A percentile compares a stretch with the other conserved stretches of the same genome.
These are phyloP conservation scores for Pecoramyces ruminantium DNA, from an alignment of 192 early-diverging fungal species.

Conservation along the genomic window DNA sequence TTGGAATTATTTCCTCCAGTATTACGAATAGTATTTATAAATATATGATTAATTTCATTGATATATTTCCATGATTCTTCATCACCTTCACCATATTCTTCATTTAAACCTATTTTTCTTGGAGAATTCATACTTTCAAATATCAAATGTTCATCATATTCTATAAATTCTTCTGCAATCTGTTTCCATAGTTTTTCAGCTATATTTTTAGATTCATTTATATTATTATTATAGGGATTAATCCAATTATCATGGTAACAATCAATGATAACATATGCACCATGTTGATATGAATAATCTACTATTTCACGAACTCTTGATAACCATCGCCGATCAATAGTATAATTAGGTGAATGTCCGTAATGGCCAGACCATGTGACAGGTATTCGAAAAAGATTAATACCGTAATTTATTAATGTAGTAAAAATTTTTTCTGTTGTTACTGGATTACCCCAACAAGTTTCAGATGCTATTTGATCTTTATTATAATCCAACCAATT, in stretches of 20 bases:
- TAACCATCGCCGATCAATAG: not conserved
- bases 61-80: not conserved
- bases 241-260: not conserved
- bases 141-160: not conserved
- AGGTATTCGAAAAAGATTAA: not conserved
- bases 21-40: not conserved
- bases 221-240: not conserved
- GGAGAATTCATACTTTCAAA: not conserved
- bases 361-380: not conserved
- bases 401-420: not conserved
- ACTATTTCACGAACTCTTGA: not conserved
- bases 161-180: not conserved
- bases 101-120: not conserved
- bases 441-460: not conserved
- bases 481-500: not conserved
- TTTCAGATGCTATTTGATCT: not conserved
- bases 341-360: not conserved
- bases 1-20: not conserved
- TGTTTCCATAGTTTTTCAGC: not conserved
- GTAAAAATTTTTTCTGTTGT: not conserved
- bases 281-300: not conserved
- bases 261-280: not conserved
- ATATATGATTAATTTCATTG: not conserved
- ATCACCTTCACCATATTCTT: not conserved
- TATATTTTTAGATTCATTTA: not conserved